Conservation (phyloP, 75 land plant genomes). For the Sequoia sempervirens region DNA sequence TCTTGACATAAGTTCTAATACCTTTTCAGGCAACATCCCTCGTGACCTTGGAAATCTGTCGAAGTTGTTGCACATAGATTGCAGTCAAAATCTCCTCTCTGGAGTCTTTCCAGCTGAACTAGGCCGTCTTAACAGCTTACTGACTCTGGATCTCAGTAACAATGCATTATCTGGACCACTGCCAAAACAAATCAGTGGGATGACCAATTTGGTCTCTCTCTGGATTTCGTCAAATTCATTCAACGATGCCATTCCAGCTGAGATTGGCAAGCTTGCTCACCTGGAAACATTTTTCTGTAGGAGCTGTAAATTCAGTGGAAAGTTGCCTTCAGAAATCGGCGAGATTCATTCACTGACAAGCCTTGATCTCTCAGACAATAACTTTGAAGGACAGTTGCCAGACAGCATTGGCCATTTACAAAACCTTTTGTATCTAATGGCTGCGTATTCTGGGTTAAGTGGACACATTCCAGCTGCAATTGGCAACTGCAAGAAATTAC, state of each 20-base stretch:
- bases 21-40: conserved; percentile 45
- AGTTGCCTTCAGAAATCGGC: conserved; percentile 40
- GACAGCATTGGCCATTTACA: conserved; percentile 27
- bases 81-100: conserved; percentile 39
- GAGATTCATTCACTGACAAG: conserved; percentile 22
- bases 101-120: conserved; percentile 47
- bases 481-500: conserved; percentile 42
- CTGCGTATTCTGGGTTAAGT: conserved; percentile 29
- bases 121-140: conserved; percentile 29
- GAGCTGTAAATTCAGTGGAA: conserved; percentile 45
- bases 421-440: conserved; percentile 26
- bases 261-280: conserved; percentile 33
- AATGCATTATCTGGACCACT: conserved; percentile 38
- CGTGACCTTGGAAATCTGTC: conserved; percentile 24
- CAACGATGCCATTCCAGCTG: conserved; percentile 30
- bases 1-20: conserved; percentile 42
- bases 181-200: conserved; percentile 33
- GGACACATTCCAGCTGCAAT: conserved; percentile 44
- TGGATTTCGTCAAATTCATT: conserved; percentile 31
- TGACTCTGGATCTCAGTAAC: conserved; percentile 32
- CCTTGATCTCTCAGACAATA: conserved; percentile 40
- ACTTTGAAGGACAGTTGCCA: conserved; percentile 44
- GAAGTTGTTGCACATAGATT: conserved; percentile 28
- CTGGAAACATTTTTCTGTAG: conserved; percentile 24
- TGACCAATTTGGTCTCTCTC: conserved; percentile 19